Percentiles rank a stretch among this genome's conserved stretches.
Evolutionary conservation across 2,329 filamentous ascomycete genomes (phyloP).

Genomic region (Apiospora hydei): DNA sequence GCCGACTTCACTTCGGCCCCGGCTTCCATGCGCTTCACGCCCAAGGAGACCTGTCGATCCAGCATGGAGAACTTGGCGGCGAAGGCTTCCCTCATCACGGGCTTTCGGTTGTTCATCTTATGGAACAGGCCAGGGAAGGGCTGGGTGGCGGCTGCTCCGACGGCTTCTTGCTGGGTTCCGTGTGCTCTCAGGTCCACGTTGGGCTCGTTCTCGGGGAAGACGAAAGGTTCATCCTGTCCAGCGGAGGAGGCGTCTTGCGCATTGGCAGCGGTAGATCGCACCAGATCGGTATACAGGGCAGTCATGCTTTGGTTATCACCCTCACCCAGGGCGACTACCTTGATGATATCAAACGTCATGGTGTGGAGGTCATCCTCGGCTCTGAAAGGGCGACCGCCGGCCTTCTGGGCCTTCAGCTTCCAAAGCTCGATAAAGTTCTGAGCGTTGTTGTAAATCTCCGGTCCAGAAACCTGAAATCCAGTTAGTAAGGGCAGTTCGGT

Average conservation of each 20-base stretch:
- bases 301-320: conserved; percentile 29
- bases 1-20: conserved; percentile 29
- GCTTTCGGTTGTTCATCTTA: conserved; percentile 27
- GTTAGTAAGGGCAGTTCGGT: background rate
- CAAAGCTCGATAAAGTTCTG: conserved; percentile 42
- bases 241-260: background rate
- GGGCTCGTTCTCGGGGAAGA: conserved; percentile 25
- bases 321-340: conserved; percentile 41
- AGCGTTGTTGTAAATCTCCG: conserved; percentile 41
- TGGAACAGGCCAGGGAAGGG: conserved; percentile 28
- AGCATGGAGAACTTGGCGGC: conserved; percentile 28
- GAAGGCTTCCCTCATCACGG: conserved; percentile 25
- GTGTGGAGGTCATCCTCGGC: conserved; percentile 41
- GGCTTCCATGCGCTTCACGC: conserved; percentile 27
- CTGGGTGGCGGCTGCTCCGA: conserved; percentile 21
- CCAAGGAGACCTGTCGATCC: conserved; percentile 26
- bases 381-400: conserved; percentile 40
- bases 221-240: conserved; percentile 20
- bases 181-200: conserved; percentile 26
- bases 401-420: conserved; percentile 40
- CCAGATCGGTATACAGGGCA: conserved; percentile 25
- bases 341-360: conserved; percentile 44
- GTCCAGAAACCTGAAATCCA: conserved; percentile 40
- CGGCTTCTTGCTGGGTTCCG: conserved; percentile 26
- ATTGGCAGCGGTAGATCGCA: conserved; percentile 17